Conservation (phyloP, 345 rosid genomes). For the Cardamine resedifolia region DNA sequence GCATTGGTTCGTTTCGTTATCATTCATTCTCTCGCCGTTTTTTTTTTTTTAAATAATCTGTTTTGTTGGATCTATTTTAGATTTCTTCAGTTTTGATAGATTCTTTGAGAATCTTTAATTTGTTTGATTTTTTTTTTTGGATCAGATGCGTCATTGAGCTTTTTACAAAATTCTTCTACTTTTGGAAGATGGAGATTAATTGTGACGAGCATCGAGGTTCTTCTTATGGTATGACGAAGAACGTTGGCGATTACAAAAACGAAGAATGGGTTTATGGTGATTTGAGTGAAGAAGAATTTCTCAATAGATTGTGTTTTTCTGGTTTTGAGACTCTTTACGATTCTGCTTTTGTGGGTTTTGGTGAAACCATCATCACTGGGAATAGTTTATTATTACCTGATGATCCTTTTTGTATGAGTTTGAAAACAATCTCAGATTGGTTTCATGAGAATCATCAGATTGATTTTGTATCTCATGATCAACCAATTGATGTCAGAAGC, state of each 20-base stretch:
- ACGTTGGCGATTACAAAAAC: background rate
- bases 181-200: conserved; percentile 5
- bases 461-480: conserved; percentile 15
- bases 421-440: conserved; percentile 29
- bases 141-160: conserved; percentile 11
- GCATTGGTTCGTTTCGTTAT: background rate
- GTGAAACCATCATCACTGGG: background rate
- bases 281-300: background rate
- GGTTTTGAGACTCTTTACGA: conserved; percentile 8
- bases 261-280: background rate
- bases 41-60: background rate
- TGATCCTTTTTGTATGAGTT: conserved; percentile 37
- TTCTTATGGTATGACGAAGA: conserved; percentile 12
- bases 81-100: conserved; percentile 1
- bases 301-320: background rate
- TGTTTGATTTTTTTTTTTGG: background rate
- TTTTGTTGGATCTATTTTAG: conserved; percentile 24
- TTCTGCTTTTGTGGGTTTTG: background rate
- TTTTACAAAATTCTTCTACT: background rate
- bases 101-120: background rate
- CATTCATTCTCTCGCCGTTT: conserved; percentile 3
- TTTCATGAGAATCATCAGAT: conserved; percentile 24
- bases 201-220: background rate
- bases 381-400: conserved; percentile 25
- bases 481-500: background rate